A percentile compares a stretch with the other conserved stretches of the same genome.
Evolutionary conservation across 2,329 filamentous ascomycete species (phyloP).

Genomic region (Colletotrichum sp.): DNA sequence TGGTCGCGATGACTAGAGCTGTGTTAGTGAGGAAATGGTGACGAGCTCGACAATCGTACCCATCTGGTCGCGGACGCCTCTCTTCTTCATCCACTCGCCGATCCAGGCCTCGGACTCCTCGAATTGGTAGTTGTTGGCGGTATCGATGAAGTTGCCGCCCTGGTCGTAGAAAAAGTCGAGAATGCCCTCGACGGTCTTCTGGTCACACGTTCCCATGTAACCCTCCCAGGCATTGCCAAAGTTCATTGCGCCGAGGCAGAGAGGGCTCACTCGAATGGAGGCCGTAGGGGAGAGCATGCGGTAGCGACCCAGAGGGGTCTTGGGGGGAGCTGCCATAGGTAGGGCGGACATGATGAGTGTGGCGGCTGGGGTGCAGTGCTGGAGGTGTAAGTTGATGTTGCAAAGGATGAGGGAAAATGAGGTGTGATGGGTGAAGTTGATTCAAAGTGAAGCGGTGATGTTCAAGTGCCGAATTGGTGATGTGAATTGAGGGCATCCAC

Average conservation of each 20-base stretch:
- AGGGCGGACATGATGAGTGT: constrained; percentile 30
- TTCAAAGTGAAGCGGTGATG: not conserved
- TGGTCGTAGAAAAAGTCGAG: constrained; percentile 70
- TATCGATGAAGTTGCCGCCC: constrained; percentile 77
- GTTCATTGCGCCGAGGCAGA: constrained; percentile 70
- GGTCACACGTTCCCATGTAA: constrained; percentile 68
- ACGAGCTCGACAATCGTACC: constrained; percentile 37
- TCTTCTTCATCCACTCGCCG: constrained; percentile 72
- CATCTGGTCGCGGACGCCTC: constrained; percentile 69
- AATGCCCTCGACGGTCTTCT: constrained; percentile 65
- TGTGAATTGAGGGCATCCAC: not conserved
- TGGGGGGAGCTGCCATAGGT: constrained; percentile 51
- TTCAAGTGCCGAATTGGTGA: not conserved
- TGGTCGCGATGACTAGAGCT: constrained; percentile 67
- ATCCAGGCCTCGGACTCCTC: constrained; percentile 69
- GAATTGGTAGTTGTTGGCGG: constrained; percentile 70
- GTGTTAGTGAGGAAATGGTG: not conserved
- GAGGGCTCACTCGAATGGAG: constrained; percentile 68
- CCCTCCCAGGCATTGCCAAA: constrained; percentile 64
- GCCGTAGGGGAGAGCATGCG: constrained; percentile 71
- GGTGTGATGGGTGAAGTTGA: not conserved
- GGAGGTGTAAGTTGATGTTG: not conserved
- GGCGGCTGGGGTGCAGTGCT: not conserved
- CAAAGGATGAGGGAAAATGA: not conserved
- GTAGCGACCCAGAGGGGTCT: constrained; percentile 68